Evolutionary conservation across 768 basidiomycete genomes (phyloP).

Genomic region (Rhodotorula graminis): DNA sequence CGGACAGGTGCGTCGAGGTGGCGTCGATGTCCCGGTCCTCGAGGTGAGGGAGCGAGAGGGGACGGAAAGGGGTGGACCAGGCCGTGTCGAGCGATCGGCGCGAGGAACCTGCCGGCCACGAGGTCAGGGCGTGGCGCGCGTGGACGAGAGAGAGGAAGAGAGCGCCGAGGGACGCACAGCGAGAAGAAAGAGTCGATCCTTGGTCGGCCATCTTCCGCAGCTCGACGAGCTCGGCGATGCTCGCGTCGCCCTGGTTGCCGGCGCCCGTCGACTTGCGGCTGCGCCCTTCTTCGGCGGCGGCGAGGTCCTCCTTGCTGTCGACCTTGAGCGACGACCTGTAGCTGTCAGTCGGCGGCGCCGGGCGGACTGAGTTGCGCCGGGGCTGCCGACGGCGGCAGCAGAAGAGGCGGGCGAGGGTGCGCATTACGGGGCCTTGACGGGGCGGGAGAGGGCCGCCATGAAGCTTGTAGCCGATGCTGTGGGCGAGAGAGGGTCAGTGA

Average conservation of each 20-base stretch:
- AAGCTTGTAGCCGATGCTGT: constrained; percentile 9
- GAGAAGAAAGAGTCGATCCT: neutral
- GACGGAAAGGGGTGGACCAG: neutral
- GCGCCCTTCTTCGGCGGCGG: neutral
- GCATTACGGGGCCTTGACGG: constrained; percentile 4
- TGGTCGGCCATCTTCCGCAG: neutral
- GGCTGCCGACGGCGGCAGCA: neutral
- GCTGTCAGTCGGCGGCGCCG: no score
- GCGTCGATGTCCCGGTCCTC: no score
- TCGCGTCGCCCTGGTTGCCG: neutral
- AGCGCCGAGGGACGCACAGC: neutral
- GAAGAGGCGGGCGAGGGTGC: neutral
- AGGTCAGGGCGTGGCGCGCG: no score
- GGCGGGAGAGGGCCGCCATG: neutral
- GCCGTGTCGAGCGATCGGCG: neutral
- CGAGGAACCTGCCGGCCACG: neutral
- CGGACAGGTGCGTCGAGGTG: neutral
- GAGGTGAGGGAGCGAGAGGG: neutral
- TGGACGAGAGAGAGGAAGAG: neutral
- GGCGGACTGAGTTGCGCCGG: no score
- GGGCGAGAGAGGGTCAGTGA: rapidly evolving
- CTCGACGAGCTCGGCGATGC: neutral
- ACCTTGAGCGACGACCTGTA: neutral
- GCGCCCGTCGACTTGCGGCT: no score
- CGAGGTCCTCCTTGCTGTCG: neutral